Evolutionary conservation across 2,329 filamentous ascomycete genomes (phyloP), one percentile per base, ranked within the genome.

Genomic region (Xenosphaeropsis pyriputrescens): DNA sequence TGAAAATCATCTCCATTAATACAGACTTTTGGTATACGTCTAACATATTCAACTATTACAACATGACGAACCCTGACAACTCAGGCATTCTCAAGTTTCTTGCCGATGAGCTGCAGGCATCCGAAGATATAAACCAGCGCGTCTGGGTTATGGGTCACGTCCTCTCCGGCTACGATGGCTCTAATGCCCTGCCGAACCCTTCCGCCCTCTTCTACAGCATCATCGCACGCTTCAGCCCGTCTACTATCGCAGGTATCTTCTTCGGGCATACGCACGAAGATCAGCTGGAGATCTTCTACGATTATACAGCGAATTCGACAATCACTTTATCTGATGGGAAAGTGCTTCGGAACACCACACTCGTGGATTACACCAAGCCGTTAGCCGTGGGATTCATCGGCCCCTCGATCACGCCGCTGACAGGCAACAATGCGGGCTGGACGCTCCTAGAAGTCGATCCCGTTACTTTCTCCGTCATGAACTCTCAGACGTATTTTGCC

Each of bases 121-220:
- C 49, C 34, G 49, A 52, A 35, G 45, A 44, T 31, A 36, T 39
- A 4, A 41, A 44, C 17, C 45, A 51, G 35, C 38, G 47, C 14
- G 49, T 48, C 15, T 52, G 50, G 50, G 46, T 52, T 14, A 51
- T 52, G 16, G 45, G 44, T 4, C 49, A 52, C 36, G 49, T 51
- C 6, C 40, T 46, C 5, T 38, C 45, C 0, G 49, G 50, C 11
- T 52, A 49, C 15, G 49, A 52, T 9, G 22, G 22, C 8, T 26
- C 22, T 11, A 26, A 26, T 18, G 47, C 44, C 4, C 41, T 52
- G 31, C 44, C 47, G 8, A 50, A 49, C 32, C 49, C 50, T 2
- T 48, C 42, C 9, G 50, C 43, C 7, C 39, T 52, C 3, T 52
- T 51, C 36, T 50, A 52, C 34, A 43, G 40, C 2, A 52, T 52